These are phyloP conservation scores for Sclerotinia nivalis DNA, from an alignment of 2,329 filamentous ascomycete genomes.

Conservation along the genomic window DNA sequence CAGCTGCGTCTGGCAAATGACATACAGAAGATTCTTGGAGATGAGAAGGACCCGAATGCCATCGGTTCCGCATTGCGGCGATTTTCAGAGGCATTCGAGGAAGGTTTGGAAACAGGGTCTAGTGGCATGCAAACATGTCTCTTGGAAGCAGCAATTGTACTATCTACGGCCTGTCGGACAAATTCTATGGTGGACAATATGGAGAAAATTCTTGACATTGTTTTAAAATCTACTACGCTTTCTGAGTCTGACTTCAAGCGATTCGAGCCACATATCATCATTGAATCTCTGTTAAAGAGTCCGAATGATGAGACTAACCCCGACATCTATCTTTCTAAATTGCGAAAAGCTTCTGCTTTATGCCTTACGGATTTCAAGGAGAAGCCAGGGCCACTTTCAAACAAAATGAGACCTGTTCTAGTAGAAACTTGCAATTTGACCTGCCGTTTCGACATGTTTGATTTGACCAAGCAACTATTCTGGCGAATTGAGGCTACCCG, in stretches of 20 bases:
- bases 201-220: constrained; percentile 32
- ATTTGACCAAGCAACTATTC: constrained; percentile 32
- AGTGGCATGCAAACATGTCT: constrained; percentile 26
- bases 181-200: constrained; percentile 25
- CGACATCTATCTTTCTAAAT: constrained; percentile 10
- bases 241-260: constrained; percentile 29
- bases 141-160: constrained; percentile 28
- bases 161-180: constrained; percentile 29
- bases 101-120: constrained; percentile 27
- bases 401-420: constrained; percentile 28
- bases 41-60: constrained; percentile 22
- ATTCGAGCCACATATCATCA: constrained; percentile 31
- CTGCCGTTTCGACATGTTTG: constrained; percentile 29
- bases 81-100: constrained; percentile 35
- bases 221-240: constrained; percentile 30
- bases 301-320: background rate
- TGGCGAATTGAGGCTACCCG: constrained; percentile 28
- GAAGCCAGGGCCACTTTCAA: constrained; percentile 26
- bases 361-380: constrained; percentile 35
- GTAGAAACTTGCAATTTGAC: constrained; percentile 32
- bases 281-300: constrained; percentile 27
- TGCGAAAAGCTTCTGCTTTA: constrained; percentile 34
- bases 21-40: constrained; percentile 29
- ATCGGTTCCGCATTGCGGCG: constrained; percentile 30
- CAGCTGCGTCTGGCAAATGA: constrained; percentile 33